Evolutionary conservation across 331 rosid species (phyloP), one percentile per base, ranked within the genome.

Genomic region (Quercus tomentella): DNA sequence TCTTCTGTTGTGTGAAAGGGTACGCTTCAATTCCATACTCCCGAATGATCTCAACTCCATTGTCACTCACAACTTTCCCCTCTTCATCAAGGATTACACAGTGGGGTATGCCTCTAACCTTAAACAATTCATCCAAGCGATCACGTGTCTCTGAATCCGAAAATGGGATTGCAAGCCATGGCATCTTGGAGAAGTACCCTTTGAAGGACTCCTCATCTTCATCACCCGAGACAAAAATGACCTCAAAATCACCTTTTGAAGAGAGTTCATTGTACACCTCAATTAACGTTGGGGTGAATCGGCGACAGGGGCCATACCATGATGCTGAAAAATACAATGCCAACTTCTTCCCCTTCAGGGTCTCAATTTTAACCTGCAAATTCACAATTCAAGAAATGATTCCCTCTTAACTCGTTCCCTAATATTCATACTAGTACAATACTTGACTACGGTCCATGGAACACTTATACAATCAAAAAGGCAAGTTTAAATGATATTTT

Each of bases 91-190:
- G 84, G 16, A 92, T 79, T 20, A 78, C 90, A 41, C 89, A 93
- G 81, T 85, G 79, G 6, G 94, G 97, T 75, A 92, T 86, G 56
- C 90, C 92, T 22, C 37, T 74, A 18, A 88, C 93, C 65, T 88
- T 30, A 79, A 91, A 92, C 74, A 85, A 58, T 26, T 77, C 82
- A 74, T 88, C 84, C 65, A 91, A 80, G 30, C 58, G 62, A 4
- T 25, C 41, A 1, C 86, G 88, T 3, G 83, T 82, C 6, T 85
- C 89, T 0, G 90, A 80, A 82, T 90, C 91, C 6, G 89, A 83
- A 81, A 84, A 90, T 12, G 96, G 93, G 66, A 92, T 77, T 5
- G 92, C 86, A 73, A 92, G 88, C 97, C 97, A 92, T 21, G 96
- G 93, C 96, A 92, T 92, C 84, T 89, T 83, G 82, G 97, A 82